Evolutionary conservation across 192 early-diverging fungal genomes (phyloP), one percentile per base, ranked within the genome.

Genomic region (Thamnidium elegans): DNA sequence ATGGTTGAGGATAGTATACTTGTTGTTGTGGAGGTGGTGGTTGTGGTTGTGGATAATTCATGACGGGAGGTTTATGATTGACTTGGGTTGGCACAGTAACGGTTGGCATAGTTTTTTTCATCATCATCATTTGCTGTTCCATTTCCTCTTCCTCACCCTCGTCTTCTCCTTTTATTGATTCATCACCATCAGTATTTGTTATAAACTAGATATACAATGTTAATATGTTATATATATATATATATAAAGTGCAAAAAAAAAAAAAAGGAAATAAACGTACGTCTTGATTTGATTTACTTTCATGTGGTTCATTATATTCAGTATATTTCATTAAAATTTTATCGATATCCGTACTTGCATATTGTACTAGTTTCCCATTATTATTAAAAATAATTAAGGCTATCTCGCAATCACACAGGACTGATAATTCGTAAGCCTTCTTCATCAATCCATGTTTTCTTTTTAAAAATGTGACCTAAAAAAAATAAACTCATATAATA

Each of bases 361-460:
- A 98, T 73, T 97, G 93, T 47, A 94, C 90, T 7, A 98, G 80
- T 73, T 97, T 97, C 78, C 93, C 90, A 62, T 92, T 92, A 21
- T 83, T 89, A 76, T 89, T 95, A 79, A 98, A 96, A 69, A 98
- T 93, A 58, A 98, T 90, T 14, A 98, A 80, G 6, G 90, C 94
- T 43, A 98, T 92, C 73, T 98, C 92, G 81, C 93, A 94, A 73
- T 92, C 92, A 82, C 96, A 98, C 3, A 98, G 80, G 4, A 97
- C 92, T 61, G 86, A 89, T 23, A 98, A 84, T 72, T 98, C 96
- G 76, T 94, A 93, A 0, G 96, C 95, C 76, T 98, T 98, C 73
- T 98, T 98, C 86, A 97, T 91, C 62, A 98, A 81, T 7, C 96
- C 96, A 39, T 87, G 87, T 73, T 96, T 96, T 66, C 96, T 84